Conservation (phyloP, 805 yeast genomes). For the Candida yuanshanica region DNA sequence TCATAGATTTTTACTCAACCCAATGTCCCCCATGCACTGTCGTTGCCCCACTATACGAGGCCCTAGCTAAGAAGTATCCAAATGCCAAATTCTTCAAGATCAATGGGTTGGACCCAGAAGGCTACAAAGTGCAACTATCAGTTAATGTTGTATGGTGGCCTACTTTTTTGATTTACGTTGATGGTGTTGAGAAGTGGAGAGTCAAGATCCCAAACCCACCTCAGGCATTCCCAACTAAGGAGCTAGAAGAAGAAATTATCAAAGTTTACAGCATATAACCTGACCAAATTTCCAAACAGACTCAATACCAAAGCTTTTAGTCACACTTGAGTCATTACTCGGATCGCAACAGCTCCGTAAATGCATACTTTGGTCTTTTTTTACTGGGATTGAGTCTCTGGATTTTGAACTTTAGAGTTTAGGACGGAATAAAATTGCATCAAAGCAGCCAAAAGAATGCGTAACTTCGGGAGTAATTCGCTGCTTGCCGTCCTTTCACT, state of each 20-base stretch:
- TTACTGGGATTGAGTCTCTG: too few species aligned
- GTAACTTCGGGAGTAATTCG: too few species aligned
- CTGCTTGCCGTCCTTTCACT: too few species aligned
- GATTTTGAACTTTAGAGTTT: too few species aligned
- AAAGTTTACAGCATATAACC: conserved; percentile 18
- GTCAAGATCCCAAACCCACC: conserved; percentile 25
- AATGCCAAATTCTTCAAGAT: conserved; percentile 19
- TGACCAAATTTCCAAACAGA: too few species aligned
- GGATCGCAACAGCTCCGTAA: too few species aligned
- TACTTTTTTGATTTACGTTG: conserved; percentile 19
- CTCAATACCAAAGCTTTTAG: too few species aligned
- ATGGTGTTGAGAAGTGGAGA: conserved; percentile 21
- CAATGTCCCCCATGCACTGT: conserved; percentile 22
- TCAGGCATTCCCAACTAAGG: conserved; percentile 18
- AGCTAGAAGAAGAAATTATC: conserved; percentile 16
- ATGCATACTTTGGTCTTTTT: too few species aligned
- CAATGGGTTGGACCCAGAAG: conserved; percentile 18
- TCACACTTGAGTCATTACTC: too few species aligned
- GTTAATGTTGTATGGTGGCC: conserved; percentile 25
- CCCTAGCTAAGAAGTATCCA: conserved; percentile 15
- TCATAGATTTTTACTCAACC: conserved; percentile 23
- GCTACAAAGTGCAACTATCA: conserved; percentile 15
- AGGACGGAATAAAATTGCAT: too few species aligned
- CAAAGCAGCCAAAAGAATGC: too few species aligned
- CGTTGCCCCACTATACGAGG: conserved; percentile 20